Percentiles rank a stretch among this genome's conserved stretches.
Conservation (phyloP, 805 yeast genomes). For the Wickerhamiella siamensis region DNA sequence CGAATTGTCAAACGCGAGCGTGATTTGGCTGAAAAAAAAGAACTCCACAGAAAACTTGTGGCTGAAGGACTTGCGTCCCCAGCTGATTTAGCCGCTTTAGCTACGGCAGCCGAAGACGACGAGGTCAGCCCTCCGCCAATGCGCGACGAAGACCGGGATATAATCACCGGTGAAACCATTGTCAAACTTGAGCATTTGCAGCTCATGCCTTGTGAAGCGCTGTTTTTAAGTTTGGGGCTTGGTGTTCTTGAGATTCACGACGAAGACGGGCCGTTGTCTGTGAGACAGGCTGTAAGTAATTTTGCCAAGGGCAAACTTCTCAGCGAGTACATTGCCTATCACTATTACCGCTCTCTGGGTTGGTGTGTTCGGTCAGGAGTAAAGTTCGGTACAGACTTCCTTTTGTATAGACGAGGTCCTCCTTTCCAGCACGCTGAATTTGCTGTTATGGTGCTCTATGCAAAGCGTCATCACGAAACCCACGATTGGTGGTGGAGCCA, state of each 20-base stretch:
- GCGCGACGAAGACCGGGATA: slow-evolving; percentile 18
- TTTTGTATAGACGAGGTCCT: slow-evolving; percentile 82
- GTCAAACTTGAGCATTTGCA: slow-evolving; percentile 36
- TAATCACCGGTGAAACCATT: slow-evolving; percentile 16
- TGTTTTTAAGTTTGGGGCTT: slow-evolving; percentile 50
- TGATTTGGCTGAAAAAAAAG: slow-evolving; percentile 39
- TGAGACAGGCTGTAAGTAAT: background rate
- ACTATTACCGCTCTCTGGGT: slow-evolving; percentile 74
- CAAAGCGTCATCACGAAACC: slow-evolving; percentile 20
- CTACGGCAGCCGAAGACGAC: background rate
- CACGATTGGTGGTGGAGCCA: slow-evolving; percentile 48
- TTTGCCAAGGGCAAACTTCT: slow-evolving; percentile 19
- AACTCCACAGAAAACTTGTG: slow-evolving; percentile 27
- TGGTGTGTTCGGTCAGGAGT: slow-evolving; percentile 92
- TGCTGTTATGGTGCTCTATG: slow-evolving; percentile 42
- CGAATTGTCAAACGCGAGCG: slow-evolving; percentile 57
- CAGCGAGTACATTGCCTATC: slow-evolving; percentile 60
- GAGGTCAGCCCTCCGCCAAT: slow-evolving; percentile 26
- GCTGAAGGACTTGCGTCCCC: slow-evolving; percentile 13
- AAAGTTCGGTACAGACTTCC: slow-evolving; percentile 78
- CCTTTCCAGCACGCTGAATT: slow-evolving; percentile 91
- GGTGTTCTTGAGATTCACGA: slow-evolving; percentile 31
- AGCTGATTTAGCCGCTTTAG: background rate
- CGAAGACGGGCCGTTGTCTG: slow-evolving; percentile 10
- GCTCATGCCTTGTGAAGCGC: slow-evolving; percentile 58